Evolutionary conservation across 2,329 filamentous ascomycete genomes (phyloP).

Genomic region (Fusarium globosum): DNA sequence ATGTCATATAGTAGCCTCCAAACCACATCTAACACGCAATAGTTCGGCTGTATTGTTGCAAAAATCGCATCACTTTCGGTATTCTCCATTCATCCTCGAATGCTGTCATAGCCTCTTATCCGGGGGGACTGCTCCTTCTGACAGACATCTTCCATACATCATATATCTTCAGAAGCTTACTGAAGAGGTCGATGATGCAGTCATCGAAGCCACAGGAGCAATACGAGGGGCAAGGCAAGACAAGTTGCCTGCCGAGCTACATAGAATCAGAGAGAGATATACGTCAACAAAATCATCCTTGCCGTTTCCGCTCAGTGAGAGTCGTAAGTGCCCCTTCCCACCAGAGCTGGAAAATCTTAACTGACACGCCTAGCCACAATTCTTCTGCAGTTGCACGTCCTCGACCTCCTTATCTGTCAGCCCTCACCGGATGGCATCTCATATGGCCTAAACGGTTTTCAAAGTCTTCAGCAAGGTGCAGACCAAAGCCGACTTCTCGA

Average conservation of each 20-base stretch:
- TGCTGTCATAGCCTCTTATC: slow-evolving; percentile 38
- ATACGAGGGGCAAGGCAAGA: not conserved
- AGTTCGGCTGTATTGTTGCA: slow-evolving; percentile 45
- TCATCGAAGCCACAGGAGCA: slow-evolving; percentile 23
- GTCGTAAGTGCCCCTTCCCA: slow-evolving; percentile 37
- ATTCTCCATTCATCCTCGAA: slow-evolving; percentile 45
- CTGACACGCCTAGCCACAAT: slow-evolving; percentile 38
- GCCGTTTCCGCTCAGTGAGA: slow-evolving; percentile 46
- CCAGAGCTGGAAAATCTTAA: not conserved
- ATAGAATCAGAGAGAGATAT: slow-evolving; percentile 35
- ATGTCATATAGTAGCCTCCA: not conserved
- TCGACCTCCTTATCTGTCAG: slow-evolving; percentile 48
- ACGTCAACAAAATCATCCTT: slow-evolving; percentile 40
- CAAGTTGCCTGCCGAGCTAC: slow-evolving; percentile 28
- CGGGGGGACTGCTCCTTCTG: slow-evolving; percentile 26
- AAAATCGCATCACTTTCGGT: slow-evolving; percentile 46
- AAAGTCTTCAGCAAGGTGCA: slow-evolving; percentile 28
- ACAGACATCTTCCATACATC: slow-evolving; percentile 47
- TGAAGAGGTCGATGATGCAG: slow-evolving; percentile 46
- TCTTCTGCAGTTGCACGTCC: slow-evolving; percentile 43
- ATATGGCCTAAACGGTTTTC: slow-evolving; percentile 43
- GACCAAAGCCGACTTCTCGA: slow-evolving; percentile 38
- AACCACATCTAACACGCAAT: not conserved
- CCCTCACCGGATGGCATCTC: slow-evolving; percentile 42
- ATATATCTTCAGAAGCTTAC: slow-evolving; percentile 47